phyloP scores from a whole-genome alignment of 2,329 filamentous ascomycete species.

The Paramyrothecium sp. region DNA sequence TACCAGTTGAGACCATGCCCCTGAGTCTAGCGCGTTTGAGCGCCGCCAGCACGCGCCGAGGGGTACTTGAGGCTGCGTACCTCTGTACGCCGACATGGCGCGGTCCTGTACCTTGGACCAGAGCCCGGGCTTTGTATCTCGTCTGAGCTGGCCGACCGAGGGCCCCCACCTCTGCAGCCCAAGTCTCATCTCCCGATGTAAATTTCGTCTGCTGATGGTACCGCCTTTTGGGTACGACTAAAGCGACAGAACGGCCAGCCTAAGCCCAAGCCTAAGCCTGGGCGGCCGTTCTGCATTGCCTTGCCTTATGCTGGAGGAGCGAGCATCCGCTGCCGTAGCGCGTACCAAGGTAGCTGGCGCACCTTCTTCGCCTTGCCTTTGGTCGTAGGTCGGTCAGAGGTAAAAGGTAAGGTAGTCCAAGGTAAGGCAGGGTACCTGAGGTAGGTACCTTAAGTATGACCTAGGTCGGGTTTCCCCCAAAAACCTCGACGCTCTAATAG shows the following conservation, averaged over 20 bases:
- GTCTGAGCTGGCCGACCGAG: not conserved
- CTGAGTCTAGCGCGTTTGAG: not conserved
- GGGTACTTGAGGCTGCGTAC: not conserved
- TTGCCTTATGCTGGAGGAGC: not conserved
- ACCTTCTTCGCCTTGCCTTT: no score
- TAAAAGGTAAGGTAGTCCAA: no score
- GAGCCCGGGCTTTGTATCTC: not conserved
- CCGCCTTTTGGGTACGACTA: not conserved
- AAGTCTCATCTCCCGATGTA: constrained; percentile 18
- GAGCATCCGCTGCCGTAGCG: no score
- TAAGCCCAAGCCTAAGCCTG: no score
- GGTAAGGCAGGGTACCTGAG: no score
- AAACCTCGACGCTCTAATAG: not conserved
- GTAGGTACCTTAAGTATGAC: no score
- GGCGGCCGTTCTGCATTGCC: not conserved
- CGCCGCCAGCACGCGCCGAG: not conserved
- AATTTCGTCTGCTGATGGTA: constrained; percentile 12
- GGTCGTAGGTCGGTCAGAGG: no score
- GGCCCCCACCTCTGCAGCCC: constrained; percentile 13
- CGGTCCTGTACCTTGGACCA: not conserved
- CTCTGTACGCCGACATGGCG: not conserved
- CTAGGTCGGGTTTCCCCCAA: no score
- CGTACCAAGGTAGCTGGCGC: no score
- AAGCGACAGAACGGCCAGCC: no score
- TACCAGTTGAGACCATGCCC: not conserved